Evolutionary conservation across 306 rosid species (phyloP).

Genomic region (Cucumis sativus): DNA sequence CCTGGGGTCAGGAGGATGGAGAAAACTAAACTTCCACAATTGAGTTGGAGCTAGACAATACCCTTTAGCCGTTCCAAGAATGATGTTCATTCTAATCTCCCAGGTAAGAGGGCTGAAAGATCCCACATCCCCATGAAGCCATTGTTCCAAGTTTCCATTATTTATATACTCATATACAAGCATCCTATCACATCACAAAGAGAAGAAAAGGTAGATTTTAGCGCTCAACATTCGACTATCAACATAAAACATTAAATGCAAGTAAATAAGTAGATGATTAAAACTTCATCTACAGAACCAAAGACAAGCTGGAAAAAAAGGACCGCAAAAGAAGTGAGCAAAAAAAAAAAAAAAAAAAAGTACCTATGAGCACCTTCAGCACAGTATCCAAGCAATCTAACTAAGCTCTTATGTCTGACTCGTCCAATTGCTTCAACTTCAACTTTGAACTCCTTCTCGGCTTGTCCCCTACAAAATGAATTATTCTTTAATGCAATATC

Average conservation of each 20-base stretch:
- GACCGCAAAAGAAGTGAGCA: neutral
- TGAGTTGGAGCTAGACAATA: constrained; percentile 8
- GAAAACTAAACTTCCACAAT: neutral
- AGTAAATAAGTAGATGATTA: neutral
- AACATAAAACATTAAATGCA: neutral
- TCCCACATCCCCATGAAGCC: constrained; percentile 88
- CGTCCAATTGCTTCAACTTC: constrained; percentile 96
- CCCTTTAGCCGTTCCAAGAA: constrained; percentile 81
- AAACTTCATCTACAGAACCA: neutral
- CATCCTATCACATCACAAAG: constrained; percentile 34
- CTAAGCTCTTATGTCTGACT: constrained; percentile 80
- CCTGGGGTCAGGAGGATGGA: neutral
- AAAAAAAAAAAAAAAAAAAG: neutral
- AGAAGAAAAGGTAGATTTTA: neutral
- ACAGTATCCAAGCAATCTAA: constrained; percentile 79
- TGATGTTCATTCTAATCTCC: constrained; percentile 74
- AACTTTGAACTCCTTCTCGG: constrained; percentile 80
- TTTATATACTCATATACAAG: constrained; percentile 78
- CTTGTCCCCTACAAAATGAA: constrained; percentile 58
- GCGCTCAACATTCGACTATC: neutral
- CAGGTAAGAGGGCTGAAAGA: constrained; percentile 72
- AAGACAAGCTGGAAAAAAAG: neutral
- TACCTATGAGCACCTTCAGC: constrained; percentile 97
- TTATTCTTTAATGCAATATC: neutral
- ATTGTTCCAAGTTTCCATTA: constrained; percentile 84